Evolutionary conservation across 345 rosid species (phyloP).

Genomic region (Cardamine occulta): DNA sequence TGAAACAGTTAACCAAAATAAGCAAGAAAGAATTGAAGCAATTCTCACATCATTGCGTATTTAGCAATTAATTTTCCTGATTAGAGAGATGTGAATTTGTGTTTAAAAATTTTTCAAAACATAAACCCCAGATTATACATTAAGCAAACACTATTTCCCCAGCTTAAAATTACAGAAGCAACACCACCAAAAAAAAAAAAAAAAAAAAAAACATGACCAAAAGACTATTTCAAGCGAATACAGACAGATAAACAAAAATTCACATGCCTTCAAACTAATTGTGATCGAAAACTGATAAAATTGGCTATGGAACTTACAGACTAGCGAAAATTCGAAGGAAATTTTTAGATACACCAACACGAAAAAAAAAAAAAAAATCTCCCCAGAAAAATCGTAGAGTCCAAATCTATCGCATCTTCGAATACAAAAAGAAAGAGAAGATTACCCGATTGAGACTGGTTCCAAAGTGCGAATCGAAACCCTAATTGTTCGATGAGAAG

Average conservation of each 20-base stretch:
- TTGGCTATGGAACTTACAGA: not conserved
- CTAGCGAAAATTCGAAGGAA: not conserved
- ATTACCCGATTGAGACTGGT: constrained; percentile 33
- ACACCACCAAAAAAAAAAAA: too few relatives aligned
- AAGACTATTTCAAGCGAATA: not conserved
- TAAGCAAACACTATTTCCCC: not conserved
- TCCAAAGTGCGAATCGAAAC: constrained; percentile 29
- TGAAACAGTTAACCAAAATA: constrained; percentile 14
- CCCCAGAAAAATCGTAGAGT: not conserved
- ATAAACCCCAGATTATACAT: constrained; percentile 19
- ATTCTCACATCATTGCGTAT: not conserved
- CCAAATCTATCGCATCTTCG: not conserved
- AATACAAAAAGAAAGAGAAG: not conserved
- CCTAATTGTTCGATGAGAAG: constrained; percentile 34
- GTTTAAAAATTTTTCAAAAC: not conserved
- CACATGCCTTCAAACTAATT: not conserved
- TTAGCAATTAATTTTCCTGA: not conserved
- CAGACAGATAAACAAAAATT: not conserved
- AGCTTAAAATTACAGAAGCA: constrained; percentile 7
- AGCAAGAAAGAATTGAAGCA: not conserved
- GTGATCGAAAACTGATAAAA: not conserved
- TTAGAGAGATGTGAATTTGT: not conserved
- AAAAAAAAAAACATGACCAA: not conserved
- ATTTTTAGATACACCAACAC: constrained; percentile 4
- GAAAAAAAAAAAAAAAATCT: not conserved